Evolutionary conservation across 257 asterid genomes (phyloP).

Genomic region (Knoxia roxburghii): DNA sequence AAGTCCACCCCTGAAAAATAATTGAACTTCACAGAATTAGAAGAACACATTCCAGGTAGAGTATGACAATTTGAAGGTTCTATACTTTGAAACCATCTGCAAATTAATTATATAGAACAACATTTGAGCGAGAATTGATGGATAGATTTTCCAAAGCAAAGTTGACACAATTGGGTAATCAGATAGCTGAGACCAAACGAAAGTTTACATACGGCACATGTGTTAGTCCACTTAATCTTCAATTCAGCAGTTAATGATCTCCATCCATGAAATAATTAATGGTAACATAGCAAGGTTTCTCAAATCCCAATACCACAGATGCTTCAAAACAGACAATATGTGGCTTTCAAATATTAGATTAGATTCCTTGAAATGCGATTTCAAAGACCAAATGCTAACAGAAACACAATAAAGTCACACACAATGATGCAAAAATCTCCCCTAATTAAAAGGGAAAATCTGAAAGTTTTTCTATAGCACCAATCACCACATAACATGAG

Average conservation of each 20-base stretch:
- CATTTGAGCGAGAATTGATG: too few species aligned
- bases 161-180: too few species aligned
- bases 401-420: neutral
- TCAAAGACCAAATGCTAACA: neutral
- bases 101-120: neutral
- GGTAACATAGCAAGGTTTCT: neutral
- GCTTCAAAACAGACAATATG: neutral
- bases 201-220: neutral
- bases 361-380: neutral
- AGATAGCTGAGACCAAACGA: neutral
- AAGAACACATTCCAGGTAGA: neutral
- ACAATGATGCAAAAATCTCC: neutral
- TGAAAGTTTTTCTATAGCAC: neutral
- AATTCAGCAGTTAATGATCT: neutral
- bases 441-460: neutral
- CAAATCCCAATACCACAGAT: neutral
- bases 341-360: neutral
- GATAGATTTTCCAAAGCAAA: too few species aligned
- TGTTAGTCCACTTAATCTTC: neutral
- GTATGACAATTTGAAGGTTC: neutral
- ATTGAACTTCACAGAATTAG: neutral
- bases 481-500: neutral
- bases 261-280: neutral
- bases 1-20: conserved; percentile 73
- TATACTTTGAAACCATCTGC: neutral